Evolutionary conservation across 2,329 filamentous ascomycete genomes (phyloP), one percentile per base, ranked within the genome.

Genomic region (Hysterium pulicare): DNA sequence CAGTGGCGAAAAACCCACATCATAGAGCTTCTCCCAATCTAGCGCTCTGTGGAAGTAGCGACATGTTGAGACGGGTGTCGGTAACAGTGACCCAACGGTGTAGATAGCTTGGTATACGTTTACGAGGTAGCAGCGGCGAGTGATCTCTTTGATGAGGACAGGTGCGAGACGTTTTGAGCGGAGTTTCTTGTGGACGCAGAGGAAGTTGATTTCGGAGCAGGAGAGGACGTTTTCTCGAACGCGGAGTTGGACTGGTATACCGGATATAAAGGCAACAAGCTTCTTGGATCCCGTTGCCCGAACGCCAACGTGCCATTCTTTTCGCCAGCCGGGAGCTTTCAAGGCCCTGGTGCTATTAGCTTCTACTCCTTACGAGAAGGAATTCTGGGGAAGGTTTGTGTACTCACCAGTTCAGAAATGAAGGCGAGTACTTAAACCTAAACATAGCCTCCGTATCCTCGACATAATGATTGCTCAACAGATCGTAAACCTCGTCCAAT

Each of bases 371-470:
- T n/a, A 2, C 5, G 21, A 20, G 24, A n/a, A 11, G 5, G 9
- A 32, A 19, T 11, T 15, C 11, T 43, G 23, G 20, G 22, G 8
- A 33, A 5, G n/a, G 5, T 15, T 7, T 4, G 10, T 33, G 47
- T 41, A 59, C 77, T 55, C 71, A 90, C 90, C 93, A 98, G 66
- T 89, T 85, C 36, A 98, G 74, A 61, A 97, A 94, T 2, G 86
- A 83, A 30, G 82, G 75, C 1, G 90, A 95, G 72, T 98, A 98
- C 67, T 93, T 91, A 77, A 98, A 97, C 41, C 93, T 84, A 74
- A 98, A 97, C 78, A 94, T 95, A 48, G 91, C 90, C 65, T 95
- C 90, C 57, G 90, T 86, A 65, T 98, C 93, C 71, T 98, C 93
- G 46, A 98, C 93, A 55, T 97, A 98, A 71, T 98, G 93, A 42